A percentile compares a stretch with the other conserved stretches of the same genome.
Conservation (phyloP, 1,284 basidiomycete species). For the Sanghuangporus baumii region DNA sequence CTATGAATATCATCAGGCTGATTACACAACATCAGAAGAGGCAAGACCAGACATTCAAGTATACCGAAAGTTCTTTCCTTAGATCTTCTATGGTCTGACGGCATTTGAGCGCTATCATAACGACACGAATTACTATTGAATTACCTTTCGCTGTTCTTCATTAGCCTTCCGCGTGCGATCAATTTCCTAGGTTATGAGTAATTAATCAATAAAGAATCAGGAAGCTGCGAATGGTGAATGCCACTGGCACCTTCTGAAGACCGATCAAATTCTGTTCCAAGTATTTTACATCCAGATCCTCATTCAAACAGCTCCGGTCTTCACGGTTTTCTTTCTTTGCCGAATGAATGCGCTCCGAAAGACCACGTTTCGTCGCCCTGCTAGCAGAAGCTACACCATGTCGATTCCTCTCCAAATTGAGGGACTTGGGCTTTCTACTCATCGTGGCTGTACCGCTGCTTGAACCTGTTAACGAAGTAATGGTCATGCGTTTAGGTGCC, state of each 20-base stretch:
- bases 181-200: neutral
- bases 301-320: too few species aligned
- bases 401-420: too few species aligned
- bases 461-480: neutral
- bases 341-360: too few species aligned
- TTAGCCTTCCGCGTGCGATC: neutral
- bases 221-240: neutral
- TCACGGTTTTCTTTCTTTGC: too few species aligned
- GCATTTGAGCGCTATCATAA: neutral
- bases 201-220: neutral
- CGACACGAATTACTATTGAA: neutral
- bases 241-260: neutral
- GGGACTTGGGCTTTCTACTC: too few species aligned
- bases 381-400: too few species aligned
- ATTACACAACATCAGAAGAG: neutral
- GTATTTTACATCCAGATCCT: too few species aligned
- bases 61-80: slow-evolving; percentile 33
- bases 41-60: slow-evolving; percentile 28
- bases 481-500: slow-evolving; percentile 2
- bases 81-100: slow-evolving; percentile 21
- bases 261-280: slow-evolving; percentile 1
- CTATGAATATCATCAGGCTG: slow-evolving; percentile 29
- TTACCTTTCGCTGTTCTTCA: slow-evolving; percentile 1
- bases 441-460: neutral
- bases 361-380: too few species aligned